phyloP scores from a whole-genome alignment of 2,329 filamentous ascomycete genomes.

The Fusarium scirpi region DNA sequence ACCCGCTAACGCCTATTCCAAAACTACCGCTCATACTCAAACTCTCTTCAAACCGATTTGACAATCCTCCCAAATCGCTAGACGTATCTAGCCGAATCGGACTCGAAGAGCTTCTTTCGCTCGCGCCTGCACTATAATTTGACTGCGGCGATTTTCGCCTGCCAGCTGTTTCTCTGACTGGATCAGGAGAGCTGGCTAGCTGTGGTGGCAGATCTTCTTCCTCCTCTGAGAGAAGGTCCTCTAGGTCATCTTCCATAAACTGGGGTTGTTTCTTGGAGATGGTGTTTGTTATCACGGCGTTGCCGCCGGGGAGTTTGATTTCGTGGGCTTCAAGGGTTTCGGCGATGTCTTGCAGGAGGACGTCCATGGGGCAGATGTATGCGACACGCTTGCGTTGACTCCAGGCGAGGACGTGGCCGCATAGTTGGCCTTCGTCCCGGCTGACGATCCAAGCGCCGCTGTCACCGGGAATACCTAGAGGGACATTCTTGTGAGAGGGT shows the following conservation, averaged over 20 bases:
- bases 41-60: conserved; percentile 49
- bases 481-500: conserved; percentile 42
- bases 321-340: conserved; percentile 77
- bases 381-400: conserved; percentile 82
- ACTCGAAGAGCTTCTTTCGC: conserved; percentile 43
- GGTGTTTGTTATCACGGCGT: conserved; percentile 52
- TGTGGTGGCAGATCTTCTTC: conserved; percentile 41
- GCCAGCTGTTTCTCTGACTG: conserved; percentile 6
- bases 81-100: conserved; percentile 48
- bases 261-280: conserved; percentile 22
- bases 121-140: conserved; percentile 21
- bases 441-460: conserved; percentile 94
- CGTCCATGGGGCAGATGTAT: conserved; percentile 96
- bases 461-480: conserved; percentile 82
- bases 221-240: conserved; percentile 50
- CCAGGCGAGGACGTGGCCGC: conserved; percentile 92
- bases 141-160: conserved; percentile 25
- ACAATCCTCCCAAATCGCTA: conserved; percentile 46
- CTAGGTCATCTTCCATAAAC: conserved; percentile 44
- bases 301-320: conserved; percentile 77
- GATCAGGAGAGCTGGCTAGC: conserved; percentile 15
- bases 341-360: conserved; percentile 86
- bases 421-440: conserved; percentile 80
- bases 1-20: conserved; percentile 50
- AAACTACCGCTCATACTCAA: conserved; percentile 49